Evolutionary conservation across 495 filamentous ascomycete species (phyloP), one percentile per base, ranked within the genome.

Genomic region (Daldinia concentrica): DNA sequence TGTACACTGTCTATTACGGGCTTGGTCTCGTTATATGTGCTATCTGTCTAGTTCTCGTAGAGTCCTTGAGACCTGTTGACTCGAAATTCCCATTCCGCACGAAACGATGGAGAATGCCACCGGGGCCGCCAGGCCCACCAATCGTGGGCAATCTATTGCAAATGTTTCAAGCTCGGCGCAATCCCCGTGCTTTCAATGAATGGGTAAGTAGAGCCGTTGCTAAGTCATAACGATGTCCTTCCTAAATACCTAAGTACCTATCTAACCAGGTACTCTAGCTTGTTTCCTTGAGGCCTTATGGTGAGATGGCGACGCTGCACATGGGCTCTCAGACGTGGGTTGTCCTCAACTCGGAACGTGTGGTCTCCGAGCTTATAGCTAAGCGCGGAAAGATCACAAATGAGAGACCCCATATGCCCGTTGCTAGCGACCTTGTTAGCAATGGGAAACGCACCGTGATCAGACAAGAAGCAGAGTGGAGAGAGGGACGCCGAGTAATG

Each of bases 291-390:
- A 24, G 43, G 3, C 50, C 43, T 11, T 79, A 81, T 69, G 80
- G 80, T 7, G 79, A 80, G 34, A 78, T 81, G 76, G 75, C 76
- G 4, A 82, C 80, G 0, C 32, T 81, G 0, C 74, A 73, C 37
- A 66, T 82, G 29, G 79, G 79, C 3, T 77, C 77, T 9, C 76
- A 74, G 43, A 80, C 78, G 3, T 80, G 77, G 79, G 68, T 83
- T 14, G 17, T 81, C 0, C 74, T 83, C 0, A 83, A 83, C 65
- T 72, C 57, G 11, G 63, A 70, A 9, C 76, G 78, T 4, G 77
- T 80, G 0, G 76, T 80, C 32, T 50, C 66, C 6, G 81, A 80
- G 37, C 72, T 80, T 43, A 79, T 82, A 43, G 71, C 72, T 22
- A 81, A 80, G 63, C 70, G 75, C 5, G 78, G 75, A 2, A 63